Evolutionary conservation across 139 green algal species (phyloP).

Genomic region (Coccomyxa sp.): DNA sequence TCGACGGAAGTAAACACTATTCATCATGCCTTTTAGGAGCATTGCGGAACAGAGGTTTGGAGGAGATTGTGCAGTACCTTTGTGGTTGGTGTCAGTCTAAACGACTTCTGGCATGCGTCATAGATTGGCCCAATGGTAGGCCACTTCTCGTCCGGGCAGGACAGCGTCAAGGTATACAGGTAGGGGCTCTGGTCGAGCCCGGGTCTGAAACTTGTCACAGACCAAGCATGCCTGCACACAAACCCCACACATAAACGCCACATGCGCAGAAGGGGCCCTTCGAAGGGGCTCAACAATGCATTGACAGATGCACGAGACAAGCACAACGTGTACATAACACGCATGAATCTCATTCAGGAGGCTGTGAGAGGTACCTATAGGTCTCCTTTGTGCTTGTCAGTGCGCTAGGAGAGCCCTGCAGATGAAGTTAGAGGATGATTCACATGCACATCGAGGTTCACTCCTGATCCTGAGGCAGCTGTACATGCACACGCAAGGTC

Average conservation of each 20-base stretch:
- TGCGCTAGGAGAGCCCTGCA: background rate
- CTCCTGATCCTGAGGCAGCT: background rate
- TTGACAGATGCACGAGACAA: background rate
- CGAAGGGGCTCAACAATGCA: no score
- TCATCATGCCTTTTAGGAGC: background rate
- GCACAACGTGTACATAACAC: background rate
- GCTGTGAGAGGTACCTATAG: no score
- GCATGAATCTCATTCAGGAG: no score
- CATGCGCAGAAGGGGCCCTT: background rate
- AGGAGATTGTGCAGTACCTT: background rate
- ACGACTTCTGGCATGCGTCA: conserved; percentile 35
- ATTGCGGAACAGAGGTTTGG: background rate
- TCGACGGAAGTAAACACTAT: background rate
- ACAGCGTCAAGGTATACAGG: conserved; percentile 83
- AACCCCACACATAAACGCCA: conserved; percentile 50
- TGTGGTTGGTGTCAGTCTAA: conserved; percentile 40
- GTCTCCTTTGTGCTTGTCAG: background rate
- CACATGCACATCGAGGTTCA: background rate
- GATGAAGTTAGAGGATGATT: no score
- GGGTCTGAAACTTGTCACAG: conserved; percentile 48
- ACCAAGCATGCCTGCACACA: conserved; percentile 68
- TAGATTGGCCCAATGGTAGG: conserved; percentile 16
- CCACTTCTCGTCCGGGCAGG: conserved; percentile 60
- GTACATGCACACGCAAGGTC: background rate
- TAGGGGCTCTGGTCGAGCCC: conserved; percentile 55